A percentile compares a stretch with the other conserved stretches of the same genome.
phyloP scores from a whole-genome alignment of 306 rosid species.

The Vigna radiata region DNA sequence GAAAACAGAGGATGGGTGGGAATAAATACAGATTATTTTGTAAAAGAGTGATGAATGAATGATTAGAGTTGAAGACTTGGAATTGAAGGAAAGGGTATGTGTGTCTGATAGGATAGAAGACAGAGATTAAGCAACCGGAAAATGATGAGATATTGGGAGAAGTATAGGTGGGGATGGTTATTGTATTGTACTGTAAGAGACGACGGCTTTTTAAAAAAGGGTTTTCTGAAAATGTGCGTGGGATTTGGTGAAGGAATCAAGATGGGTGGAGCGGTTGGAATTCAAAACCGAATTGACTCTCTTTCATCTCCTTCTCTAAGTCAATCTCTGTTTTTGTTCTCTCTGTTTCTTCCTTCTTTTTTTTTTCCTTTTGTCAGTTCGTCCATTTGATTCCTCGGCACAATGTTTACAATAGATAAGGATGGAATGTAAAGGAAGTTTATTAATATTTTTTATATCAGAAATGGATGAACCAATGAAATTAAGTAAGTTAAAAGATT shows the following conservation, averaged over 20 bases:
- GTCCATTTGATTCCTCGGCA: neutral
- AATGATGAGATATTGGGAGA: conserved; percentile 45
- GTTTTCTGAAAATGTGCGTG: conserved; percentile 50
- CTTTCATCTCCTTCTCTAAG: conserved; percentile 39
- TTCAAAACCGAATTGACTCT: conserved; percentile 47
- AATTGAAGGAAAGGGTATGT: conserved; percentile 38
- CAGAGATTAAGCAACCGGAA: conserved; percentile 24
- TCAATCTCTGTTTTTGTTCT: conserved; percentile 31
- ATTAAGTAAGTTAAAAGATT: too few relatives aligned
- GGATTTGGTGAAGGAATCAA: conserved; percentile 63
- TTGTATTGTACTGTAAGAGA: conserved; percentile 17
- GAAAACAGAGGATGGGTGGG: conserved; percentile 28
- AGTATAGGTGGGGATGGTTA: conserved; percentile 48
- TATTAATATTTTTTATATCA: too few relatives aligned
- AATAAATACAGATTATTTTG: neutral
- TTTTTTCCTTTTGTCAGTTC: neutral
- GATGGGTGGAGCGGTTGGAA: conserved; percentile 66
- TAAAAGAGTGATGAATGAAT: neutral
- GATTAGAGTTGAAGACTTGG: conserved; percentile 25
- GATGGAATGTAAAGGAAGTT: too few relatives aligned
- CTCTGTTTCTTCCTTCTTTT: too few relatives aligned
- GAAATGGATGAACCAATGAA: neutral
- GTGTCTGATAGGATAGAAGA: conserved; percentile 4
- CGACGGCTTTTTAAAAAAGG: conserved; percentile 22
- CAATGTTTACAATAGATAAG: neutral